Evolutionary conservation across 129 eudicot species (phyloP).

Genomic region (Calendula officinalis): DNA sequence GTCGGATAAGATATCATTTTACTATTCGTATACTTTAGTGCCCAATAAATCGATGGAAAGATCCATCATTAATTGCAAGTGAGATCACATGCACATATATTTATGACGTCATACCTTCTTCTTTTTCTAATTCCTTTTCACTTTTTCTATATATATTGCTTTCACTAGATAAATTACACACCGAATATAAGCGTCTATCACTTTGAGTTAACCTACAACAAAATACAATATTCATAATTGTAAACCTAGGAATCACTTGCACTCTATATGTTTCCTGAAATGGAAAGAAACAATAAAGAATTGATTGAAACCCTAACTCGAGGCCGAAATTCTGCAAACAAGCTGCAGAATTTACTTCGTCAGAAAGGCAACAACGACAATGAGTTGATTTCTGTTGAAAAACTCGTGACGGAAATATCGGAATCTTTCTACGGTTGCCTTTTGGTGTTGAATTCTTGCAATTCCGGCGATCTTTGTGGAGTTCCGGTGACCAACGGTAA

Average conservation of each 20-base stretch:
- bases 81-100: too few species aligned
- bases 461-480: conserved; percentile 18
- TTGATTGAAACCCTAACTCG: conserved; percentile 26
- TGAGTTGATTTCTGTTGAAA: conserved; percentile 24
- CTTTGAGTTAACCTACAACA: neutral
- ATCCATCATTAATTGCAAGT: too few species aligned
- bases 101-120: too few species aligned
- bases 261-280: neutral
- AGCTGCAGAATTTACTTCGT: conserved; percentile 28
- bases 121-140: too few species aligned
- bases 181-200: neutral
- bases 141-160: too few species aligned
- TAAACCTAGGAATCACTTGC: neutral
- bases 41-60: too few species aligned
- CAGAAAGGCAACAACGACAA: conserved; percentile 7
- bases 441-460: conserved; percentile 22
- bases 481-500: conserved; percentile 13
- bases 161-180: too few species aligned
- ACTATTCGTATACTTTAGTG: too few species aligned
- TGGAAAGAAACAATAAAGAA: conserved; percentile 22
- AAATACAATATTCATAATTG: too few species aligned
- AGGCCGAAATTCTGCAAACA: conserved; percentile 33
- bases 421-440: conserved; percentile 37
- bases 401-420: conserved; percentile 30
- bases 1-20: too few species aligned